Evolutionary conservation across 148 eudicot species (phyloP).

Genomic region (Amaranthus palmeri): DNA sequence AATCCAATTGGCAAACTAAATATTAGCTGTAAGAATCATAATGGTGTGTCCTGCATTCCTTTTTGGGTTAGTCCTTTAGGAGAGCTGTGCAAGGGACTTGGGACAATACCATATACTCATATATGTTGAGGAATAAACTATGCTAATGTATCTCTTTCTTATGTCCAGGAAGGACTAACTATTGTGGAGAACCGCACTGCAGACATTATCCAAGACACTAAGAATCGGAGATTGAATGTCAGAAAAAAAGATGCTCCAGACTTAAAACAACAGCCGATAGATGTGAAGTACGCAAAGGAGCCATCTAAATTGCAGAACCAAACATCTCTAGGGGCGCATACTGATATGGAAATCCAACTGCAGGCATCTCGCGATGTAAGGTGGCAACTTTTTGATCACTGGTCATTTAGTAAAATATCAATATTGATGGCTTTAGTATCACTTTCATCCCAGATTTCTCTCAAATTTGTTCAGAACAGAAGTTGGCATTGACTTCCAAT

Average conservation of each 20-base stretch:
- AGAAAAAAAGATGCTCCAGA: slow-evolving; percentile 43
- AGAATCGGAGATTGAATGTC: slow-evolving; percentile 57
- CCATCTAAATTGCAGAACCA: slow-evolving; percentile 33
- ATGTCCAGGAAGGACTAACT: slow-evolving; percentile 67
- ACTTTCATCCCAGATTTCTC: neutral
- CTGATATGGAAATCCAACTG: slow-evolving; percentile 67
- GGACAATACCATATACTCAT: neutral
- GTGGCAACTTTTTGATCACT: slow-evolving; percentile 51
- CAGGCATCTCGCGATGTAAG: slow-evolving; percentile 99
- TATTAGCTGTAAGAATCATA: neutral
- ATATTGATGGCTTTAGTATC: slow-evolving; percentile 12
- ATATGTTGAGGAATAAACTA: neutral
- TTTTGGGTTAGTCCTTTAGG: neutral
- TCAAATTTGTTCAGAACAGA: neutral
- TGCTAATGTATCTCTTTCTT: slow-evolving; percentile 13
- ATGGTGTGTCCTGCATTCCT: neutral
- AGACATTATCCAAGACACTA: slow-evolving; percentile 83
- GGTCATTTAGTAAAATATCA: slow-evolving; percentile 22
- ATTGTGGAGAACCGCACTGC: slow-evolving; percentile 76
- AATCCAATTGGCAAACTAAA: neutral
- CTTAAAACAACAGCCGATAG: slow-evolving; percentile 32
- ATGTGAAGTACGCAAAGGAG: slow-evolving; percentile 25
- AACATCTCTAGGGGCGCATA: slow-evolving; percentile 38
- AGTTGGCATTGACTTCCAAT: neutral
- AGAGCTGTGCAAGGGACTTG: neutral